These are phyloP conservation scores for Epichloe scottii DNA, from an alignment of 2,329 filamentous ascomycete species.

Conservation along the genomic window DNA sequence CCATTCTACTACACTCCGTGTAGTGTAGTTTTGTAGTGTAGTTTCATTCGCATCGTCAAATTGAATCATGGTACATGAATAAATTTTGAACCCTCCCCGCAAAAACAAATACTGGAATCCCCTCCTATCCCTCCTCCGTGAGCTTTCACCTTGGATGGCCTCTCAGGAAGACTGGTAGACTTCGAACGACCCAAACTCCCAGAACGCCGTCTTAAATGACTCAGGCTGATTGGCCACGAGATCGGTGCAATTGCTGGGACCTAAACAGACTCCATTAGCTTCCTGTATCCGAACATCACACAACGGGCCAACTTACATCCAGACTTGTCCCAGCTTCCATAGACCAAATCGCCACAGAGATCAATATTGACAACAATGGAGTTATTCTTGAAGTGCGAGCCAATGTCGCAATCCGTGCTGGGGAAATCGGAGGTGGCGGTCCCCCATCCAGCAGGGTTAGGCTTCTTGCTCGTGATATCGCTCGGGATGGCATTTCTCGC, in stretches of 20 bases:
- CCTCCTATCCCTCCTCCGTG: no score
- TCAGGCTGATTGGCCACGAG: slow-evolving; percentile 44
- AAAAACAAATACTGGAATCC: no score
- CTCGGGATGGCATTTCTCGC: slow-evolving; percentile 31
- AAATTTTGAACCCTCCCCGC: no score
- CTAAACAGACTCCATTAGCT: slow-evolving; percentile 14
- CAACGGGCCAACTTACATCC: slow-evolving; percentile 22
- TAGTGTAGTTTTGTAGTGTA: no score
- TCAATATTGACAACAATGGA: slow-evolving; percentile 56
- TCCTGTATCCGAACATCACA: not conserved
- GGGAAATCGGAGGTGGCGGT: slow-evolving; percentile 53
- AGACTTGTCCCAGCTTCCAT: slow-evolving; percentile 31
- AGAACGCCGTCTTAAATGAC: slow-evolving; percentile 47
- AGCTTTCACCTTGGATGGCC: no score
- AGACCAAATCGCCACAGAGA: slow-evolving; percentile 46
- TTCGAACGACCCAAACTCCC: slow-evolving; percentile 50
- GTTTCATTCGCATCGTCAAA: no score
- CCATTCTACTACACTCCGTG: no score
- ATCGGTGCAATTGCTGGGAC: slow-evolving; percentile 42
- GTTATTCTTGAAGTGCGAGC: slow-evolving; percentile 48
- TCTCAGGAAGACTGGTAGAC: slow-evolving; percentile 32
- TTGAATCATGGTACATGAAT: no score
- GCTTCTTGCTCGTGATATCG: slow-evolving; percentile 37
- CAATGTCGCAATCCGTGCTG: slow-evolving; percentile 46
- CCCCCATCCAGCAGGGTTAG: slow-evolving; percentile 51